Base-by-base conservation (phyloP, 257 asterid species). In the Pogostemon cablin region DNA sequence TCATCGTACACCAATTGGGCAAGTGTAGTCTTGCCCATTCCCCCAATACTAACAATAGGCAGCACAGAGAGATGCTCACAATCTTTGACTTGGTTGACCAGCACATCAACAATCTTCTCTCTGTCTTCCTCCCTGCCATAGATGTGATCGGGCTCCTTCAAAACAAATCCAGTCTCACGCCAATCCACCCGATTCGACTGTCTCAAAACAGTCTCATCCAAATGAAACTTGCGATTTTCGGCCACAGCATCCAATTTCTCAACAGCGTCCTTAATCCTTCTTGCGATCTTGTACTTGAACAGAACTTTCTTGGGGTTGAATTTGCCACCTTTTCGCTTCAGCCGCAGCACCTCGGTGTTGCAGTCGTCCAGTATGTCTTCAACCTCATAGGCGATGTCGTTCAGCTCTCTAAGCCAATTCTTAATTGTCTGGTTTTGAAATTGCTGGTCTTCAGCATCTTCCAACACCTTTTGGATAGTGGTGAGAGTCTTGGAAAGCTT, bases 351-450 rank as follows among this genome's bases (percentile, higher is more conserved):
- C 25, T 20, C 25, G 2, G 32, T 9, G 25, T 40, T 74, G 3
- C 11, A 34, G 5, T 80, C 84, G 3, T 65, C 81, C 52, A 77
- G 12, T 3, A 81, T 11, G 40, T 71, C 83, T 10, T 79, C 80
- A 2, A 65, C 56, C 52, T 79, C 2, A 1, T 1, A 25, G 1
- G 32, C 32, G 2, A 25, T 25, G 32, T 1, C 32, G 32, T 25
- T 25, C 2, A 25, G 32, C 32, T 25, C 1, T 1, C 32, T 1
- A 1, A 0, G 32, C 32, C 32, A 25, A 25, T 25, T 25, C 1
- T 25, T 1, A 25, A 25, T 1, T 0, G 1, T 1, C 1, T 25
- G 1, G 32, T 25, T 1, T 25, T 25, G 32, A 25, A 25, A 25
- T 25, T 1, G 32, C 32, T 25, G 1, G 32, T 25, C 32, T 25